These are phyloP conservation scores for Phoenix roebelenii DNA, from an alignment of 176 grass and related monocot genomes.

Conservation along the genomic window DNA sequence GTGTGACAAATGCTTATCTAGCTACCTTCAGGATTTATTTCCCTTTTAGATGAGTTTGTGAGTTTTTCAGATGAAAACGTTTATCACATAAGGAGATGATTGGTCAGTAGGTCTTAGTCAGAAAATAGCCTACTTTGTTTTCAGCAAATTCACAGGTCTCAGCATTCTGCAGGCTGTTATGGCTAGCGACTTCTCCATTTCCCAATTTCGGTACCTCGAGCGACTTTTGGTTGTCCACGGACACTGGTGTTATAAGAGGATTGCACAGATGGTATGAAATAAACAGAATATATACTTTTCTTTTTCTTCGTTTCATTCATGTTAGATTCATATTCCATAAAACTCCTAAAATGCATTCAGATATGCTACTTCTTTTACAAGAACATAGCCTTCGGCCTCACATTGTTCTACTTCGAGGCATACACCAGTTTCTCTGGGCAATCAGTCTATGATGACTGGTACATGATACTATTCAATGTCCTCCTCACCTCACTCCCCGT, in stretches of 20 bases:
- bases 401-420: constrained; percentile 99
- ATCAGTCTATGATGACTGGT: constrained; percentile 99
- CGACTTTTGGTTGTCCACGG: constrained; percentile 95
- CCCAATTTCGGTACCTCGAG: constrained; percentile 95
- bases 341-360: constrained; percentile 28
- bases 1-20: too few relatives aligned
- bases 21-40: too few relatives aligned
- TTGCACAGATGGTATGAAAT: constrained; percentile 77
- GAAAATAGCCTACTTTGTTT: constrained; percentile 5
- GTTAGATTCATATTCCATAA: constrained; percentile 14
- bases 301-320: neutral
- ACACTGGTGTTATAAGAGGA: constrained; percentile 98
- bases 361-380: constrained; percentile 99
- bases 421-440: constrained; percentile 92
- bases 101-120: too few relatives aligned
- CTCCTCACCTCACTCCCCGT: constrained; percentile 92
- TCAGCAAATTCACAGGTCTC: too few relatives aligned
- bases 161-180: constrained; percentile 64
- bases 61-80: too few relatives aligned
- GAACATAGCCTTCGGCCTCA: constrained; percentile 98
- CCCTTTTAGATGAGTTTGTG: neutral
- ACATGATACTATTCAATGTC: constrained; percentile 97
- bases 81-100: too few relatives aligned
- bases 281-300: constrained; percentile 9
- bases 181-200: constrained; percentile 98